phyloP scores from a whole-genome alignment of 1,139 yeast genomes.

The Casaregolazyma lundiana region DNA sequence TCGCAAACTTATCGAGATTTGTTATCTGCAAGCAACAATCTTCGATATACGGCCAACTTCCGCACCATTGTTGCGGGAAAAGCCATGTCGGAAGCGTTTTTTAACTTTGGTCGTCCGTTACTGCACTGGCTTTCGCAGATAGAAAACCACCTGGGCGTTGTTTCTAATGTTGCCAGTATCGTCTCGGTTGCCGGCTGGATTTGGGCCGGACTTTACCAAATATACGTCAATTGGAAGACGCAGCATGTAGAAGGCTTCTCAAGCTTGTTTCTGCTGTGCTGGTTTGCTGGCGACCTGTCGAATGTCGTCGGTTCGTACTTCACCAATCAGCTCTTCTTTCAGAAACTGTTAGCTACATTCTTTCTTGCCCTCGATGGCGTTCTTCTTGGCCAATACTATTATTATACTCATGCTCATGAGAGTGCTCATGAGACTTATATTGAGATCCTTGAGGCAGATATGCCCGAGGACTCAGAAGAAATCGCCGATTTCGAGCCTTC shows the following conservation, averaged over 20 bases:
- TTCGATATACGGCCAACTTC: conserved; percentile 1
- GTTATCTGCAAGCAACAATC: not conserved
- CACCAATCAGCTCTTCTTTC: conserved; percentile 32
- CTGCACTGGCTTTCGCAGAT: conserved; percentile 8
- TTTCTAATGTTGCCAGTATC: conserved; percentile 25
- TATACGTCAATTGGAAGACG: conserved; percentile 24
- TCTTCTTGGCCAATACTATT: conserved; percentile 27
- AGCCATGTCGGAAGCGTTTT: conserved; percentile 19
- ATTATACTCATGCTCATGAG: conserved; percentile 19
- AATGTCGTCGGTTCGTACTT: conserved; percentile 31
- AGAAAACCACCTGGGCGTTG: conserved; percentile 15
- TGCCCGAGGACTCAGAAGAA: not conserved
- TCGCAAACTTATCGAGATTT: not conserved
- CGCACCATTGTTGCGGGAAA: conserved; percentile 11
- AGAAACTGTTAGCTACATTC: conserved; percentile 26
- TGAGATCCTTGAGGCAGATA: not conserved
- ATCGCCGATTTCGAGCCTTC: not conserved
- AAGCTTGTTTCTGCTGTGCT: conserved; percentile 27
- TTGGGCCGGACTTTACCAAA: conserved; percentile 31
- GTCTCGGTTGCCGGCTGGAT: conserved; percentile 31
- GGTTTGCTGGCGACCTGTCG: conserved; percentile 31
- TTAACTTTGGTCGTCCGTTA: conserved; percentile 6
- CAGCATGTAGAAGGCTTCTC: conserved; percentile 33
- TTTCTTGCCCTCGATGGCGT: conserved; percentile 26
- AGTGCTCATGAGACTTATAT: not conserved